Base-by-base conservation (phyloP, 139 green algal genomes). In the Chlorella sp. region DNA sequence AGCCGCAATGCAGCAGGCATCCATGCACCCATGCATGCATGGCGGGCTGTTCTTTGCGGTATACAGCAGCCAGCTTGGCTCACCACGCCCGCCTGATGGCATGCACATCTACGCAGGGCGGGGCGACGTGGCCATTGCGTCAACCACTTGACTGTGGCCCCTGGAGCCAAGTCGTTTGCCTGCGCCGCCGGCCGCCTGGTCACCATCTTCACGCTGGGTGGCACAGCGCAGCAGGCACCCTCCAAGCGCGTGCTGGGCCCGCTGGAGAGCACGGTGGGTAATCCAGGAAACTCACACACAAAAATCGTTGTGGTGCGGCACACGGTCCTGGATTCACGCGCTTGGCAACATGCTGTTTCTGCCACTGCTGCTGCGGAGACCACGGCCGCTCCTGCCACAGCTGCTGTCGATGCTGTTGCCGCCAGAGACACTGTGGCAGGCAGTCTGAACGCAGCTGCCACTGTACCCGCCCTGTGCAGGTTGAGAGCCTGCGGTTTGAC, bases 401-500 rank as follows among this genome's bases (percentile, higher is more conserved):
- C 34, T 57, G n/a, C n/a, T n/a, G n/a, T n/a, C n/a, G n/a, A n/a
- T n/a, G n/a, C n/a, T n/a, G n/a, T n/a, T n/a, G n/a, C n/a, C n/a
- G n/a, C n/a, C n/a, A n/a, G n/a, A n/a, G n/a, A n/a, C n/a, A n/a
- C n/a, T n/a, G n/a, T n/a, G n/a, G n/a, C n/a, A n/a, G n/a, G n/a
- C n/a, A n/a, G n/a, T n/a, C n/a, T n/a, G n/a, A n/a, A n/a, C n/a
- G n/a, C n/a, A n/a, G n/a, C n/a, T n/a, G n/a, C n/a, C n/a, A n/a
- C n/a, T n/a, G n/a, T n/a, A n/a, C n/a, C n/a, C n/a, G n/a, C n/a
- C 39, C 25, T 38, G 25, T 21, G 12, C 76, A 82, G 76, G 60
- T 89, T 30, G 85, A 89, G 75, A 44, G 26, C 51, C 51, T 89
- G 73, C 63, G 62, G 36, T 89, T 68, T 44, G 78, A 89, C 74